Evolutionary conservation across 768 basidiomycete genomes (phyloP), one percentile per base, ranked within the genome.

Genomic region (Melanogaster broomeanus): DNA sequence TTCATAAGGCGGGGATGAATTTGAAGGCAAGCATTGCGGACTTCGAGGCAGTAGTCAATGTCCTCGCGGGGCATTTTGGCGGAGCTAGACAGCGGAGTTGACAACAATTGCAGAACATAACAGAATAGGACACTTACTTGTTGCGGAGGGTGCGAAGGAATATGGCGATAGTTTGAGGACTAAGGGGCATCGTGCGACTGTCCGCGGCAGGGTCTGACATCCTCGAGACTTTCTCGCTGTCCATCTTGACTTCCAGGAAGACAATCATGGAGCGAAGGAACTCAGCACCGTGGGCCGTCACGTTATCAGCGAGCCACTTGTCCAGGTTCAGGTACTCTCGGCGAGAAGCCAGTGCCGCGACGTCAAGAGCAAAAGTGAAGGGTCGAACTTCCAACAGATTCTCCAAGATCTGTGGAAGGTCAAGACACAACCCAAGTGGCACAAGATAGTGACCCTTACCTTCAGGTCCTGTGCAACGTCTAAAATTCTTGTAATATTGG

Each of bases 1-100:
- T 86, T 94, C 90, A 99, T 95, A 43, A 99, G 83, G 48, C 95
- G 88, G 40, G 97, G 97, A 62, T 98, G 91, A 42, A 98, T 86
- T 66, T 98, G 95, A 27, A 98, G 76, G 66, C 95, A 96, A 25
- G 86, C 80, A 61, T 93, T 96, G 50, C 96, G 87, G 57, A 98
- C 84, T 79, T 96, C 90, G 55, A 91, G 81, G 69, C 92, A 93
- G 55, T 87, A 87, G 57, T 88, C 85, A 47, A 92, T 81, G 61
- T 97, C 93, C 48, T 80, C 83, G 45, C 87, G 80, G 16, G 81
- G 77, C 77, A 97, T 85, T 59, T 84, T 78, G 49, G 78, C 78
- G 50, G 91, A 83, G 59, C 91, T 93, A 52, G 21, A n/a, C 42
- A 25, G 48, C 18, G 2, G 9, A 21, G 27, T 40, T 24, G 35